Conservation (phyloP, 2,329 filamentous ascomycete genomes). For the Juglanconis oblonga region DNA sequence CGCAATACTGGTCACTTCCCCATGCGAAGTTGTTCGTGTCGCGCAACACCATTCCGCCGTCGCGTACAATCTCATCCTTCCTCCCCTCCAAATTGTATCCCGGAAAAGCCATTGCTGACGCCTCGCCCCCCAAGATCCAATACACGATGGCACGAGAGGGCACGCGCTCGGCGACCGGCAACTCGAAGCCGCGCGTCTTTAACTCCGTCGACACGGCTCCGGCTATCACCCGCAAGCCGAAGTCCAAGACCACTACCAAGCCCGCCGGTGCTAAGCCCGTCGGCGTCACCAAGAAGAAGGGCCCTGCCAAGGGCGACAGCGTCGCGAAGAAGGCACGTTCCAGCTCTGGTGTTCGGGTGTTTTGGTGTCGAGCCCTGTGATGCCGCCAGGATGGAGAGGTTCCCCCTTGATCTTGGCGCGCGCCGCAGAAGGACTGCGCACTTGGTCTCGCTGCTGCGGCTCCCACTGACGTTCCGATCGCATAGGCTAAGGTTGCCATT, state of each 20-base stretch:
- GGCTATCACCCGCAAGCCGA: conserved; percentile 39
- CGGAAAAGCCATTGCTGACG: not conserved
- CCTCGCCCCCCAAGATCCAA: not conserved
- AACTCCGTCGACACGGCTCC: conserved; percentile 45
- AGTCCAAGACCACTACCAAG: conserved; percentile 25
- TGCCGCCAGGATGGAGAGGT: not conserved
- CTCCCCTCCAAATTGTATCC: too few relatives aligned
- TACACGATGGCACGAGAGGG: conserved; percentile 46
- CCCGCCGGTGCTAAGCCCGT: conserved; percentile 28
- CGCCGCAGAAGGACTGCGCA: not conserved
- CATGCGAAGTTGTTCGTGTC: not conserved
- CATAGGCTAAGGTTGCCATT: conserved; percentile 28
- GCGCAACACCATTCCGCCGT: not conserved
- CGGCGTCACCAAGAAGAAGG: conserved; percentile 36
- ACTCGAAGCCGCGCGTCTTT: conserved; percentile 52
- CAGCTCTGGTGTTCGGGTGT: not conserved
- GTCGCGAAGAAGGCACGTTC: conserved; percentile 29
- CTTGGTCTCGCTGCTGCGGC: not conserved
- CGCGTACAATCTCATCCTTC: not conserved
- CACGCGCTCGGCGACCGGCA: conserved; percentile 50
- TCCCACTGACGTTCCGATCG: not conserved
- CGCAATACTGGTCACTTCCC: conserved; percentile 6
- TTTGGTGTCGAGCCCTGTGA: too few relatives aligned
- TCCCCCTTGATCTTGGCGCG: too few relatives aligned
- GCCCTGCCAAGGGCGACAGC: conserved; percentile 33